These are phyloP conservation scores for Penicillium concentricum DNA, from an alignment of 2,329 filamentous ascomycete species.

Conservation along the genomic window DNA sequence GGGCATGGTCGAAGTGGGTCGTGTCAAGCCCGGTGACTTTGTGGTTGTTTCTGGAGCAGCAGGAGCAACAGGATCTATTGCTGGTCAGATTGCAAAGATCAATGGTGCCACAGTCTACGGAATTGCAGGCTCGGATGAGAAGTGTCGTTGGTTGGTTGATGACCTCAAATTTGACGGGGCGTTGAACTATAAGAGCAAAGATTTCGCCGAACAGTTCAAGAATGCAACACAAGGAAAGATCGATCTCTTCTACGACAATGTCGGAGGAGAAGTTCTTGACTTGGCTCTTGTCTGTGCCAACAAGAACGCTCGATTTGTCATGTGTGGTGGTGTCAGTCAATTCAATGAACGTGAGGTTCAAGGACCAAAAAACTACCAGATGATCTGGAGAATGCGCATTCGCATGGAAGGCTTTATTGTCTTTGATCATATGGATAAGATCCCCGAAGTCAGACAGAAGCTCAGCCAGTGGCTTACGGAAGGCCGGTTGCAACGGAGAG, in stretches of 20 bases:
- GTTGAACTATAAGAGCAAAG: conserved; percentile 53
- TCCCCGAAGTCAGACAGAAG: not conserved
- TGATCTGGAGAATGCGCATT: not conserved
- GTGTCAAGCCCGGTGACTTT: conserved; percentile 40
- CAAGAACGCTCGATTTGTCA: not conserved
- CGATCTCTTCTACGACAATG: not conserved
- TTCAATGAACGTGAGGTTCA: not conserved
- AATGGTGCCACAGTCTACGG: conserved; percentile 44
- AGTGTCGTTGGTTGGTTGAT: conserved; percentile 53
- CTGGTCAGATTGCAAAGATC: conserved; percentile 54
- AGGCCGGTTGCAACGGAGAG: not conserved
- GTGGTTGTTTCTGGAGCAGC: conserved; percentile 51
- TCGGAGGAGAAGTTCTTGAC: not conserved
- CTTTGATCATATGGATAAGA: not conserved
- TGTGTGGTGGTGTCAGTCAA: not conserved
- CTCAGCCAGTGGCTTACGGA: not conserved
- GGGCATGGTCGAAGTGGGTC: conserved; percentile 43
- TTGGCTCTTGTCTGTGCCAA: not conserved
- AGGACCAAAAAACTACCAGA: not conserved
- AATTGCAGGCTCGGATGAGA: conserved; percentile 53
- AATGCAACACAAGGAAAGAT: no score
- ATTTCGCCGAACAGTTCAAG: not conserved
- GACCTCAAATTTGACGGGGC: conserved; percentile 54
- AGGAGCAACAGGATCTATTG: conserved; percentile 50
- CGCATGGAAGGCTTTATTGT: not conserved